phyloP scores from a whole-genome alignment of 257 asterid species.

The Mentha longifolia region DNA sequence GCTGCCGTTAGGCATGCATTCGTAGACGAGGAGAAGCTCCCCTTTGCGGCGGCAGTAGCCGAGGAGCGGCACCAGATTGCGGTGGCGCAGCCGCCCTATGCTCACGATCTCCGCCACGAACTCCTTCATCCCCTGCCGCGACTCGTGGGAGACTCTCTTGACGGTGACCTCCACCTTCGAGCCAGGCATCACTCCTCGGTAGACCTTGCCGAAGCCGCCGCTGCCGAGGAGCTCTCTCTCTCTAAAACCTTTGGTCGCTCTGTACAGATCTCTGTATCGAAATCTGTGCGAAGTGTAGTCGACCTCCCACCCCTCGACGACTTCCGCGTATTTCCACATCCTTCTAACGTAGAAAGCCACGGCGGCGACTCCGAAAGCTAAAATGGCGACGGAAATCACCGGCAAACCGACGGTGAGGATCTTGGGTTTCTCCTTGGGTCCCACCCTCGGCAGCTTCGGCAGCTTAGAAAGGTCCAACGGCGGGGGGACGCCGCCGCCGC shows the following conservation, averaged over 20 bases:
- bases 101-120: slow-evolving; percentile 69
- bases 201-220: slow-evolving; percentile 76
- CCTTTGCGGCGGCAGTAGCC: slow-evolving; percentile 67
- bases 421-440: slow-evolving; percentile 39
- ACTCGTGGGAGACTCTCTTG: slow-evolving; percentile 63
- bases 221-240: slow-evolving; percentile 55
- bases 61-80: slow-evolving; percentile 59
- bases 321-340: slow-evolving; percentile 53
- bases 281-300: slow-evolving; percentile 64
- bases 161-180: slow-evolving; percentile 55
- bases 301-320: slow-evolving; percentile 67
- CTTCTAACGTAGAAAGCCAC: slow-evolving; percentile 38
- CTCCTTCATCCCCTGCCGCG: slow-evolving; percentile 70
- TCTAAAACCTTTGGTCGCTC: slow-evolving; percentile 60
- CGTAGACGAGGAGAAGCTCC: slow-evolving; percentile 67
- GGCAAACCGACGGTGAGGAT: slow-evolving; percentile 50
- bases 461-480: slow-evolving; percentile 51
- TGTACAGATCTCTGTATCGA: slow-evolving; percentile 59
- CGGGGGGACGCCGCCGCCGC: slow-evolving; percentile 47
- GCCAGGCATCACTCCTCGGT: slow-evolving; percentile 51
- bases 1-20: slow-evolving; percentile 76
- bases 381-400: neutral
- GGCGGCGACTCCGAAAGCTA: neutral
- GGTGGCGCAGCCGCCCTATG: slow-evolving; percentile 70
- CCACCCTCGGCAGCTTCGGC: slow-evolving; percentile 57